A percentile compares a stretch with the other conserved stretches of the same genome.
Conservation (phyloP, 2,329 filamentous ascomycete species). For the Aureobasidium sp. region DNA sequence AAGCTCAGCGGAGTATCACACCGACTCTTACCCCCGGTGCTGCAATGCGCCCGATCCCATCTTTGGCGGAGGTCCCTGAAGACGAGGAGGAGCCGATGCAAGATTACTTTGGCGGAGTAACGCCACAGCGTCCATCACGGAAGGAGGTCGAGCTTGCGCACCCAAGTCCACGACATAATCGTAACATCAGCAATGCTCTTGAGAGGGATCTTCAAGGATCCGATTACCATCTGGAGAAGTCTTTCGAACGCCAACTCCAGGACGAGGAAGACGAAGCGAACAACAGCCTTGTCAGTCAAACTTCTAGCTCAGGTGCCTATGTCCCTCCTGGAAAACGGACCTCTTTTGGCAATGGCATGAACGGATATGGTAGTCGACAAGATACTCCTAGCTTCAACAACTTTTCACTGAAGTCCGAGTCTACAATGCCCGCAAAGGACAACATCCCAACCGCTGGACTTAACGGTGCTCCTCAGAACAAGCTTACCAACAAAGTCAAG, state of each 20-base stretch:
- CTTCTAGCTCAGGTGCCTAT: conserved; percentile 7
- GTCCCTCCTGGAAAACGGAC: conserved; percentile 9
- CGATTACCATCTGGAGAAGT: conserved; percentile 57
- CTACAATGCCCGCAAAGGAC: not conserved
- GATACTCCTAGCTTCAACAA: not conserved
- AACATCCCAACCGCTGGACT: not conserved
- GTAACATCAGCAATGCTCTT: conserved; percentile 69
- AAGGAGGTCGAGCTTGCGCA: conserved; percentile 49
- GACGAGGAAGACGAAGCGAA: conserved; percentile 60
- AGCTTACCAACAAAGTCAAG: conserved; percentile 9
- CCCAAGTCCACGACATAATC: conserved; percentile 56
- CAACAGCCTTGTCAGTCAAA: conserved; percentile 3
- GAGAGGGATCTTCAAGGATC: conserved; percentile 81
- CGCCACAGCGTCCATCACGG: conserved; percentile 34
- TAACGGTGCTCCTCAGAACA: conserved; percentile 11
- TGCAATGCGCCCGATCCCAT: conserved; percentile 38
- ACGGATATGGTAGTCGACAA: not conserved
- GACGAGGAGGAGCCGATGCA: conserved; percentile 55
- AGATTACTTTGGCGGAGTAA: conserved; percentile 18
- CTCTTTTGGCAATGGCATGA: not conserved
- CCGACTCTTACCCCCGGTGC: conserved; percentile 40
- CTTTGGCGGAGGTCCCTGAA: conserved; percentile 65
- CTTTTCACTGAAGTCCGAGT: not conserved
- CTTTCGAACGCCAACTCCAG: conserved; percentile 49
- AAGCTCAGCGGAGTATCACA: conserved; percentile 26